phyloP scores from a whole-genome alignment of 371 early-diverging fungal genomes.

The Rhizopus arrhizus region DNA sequence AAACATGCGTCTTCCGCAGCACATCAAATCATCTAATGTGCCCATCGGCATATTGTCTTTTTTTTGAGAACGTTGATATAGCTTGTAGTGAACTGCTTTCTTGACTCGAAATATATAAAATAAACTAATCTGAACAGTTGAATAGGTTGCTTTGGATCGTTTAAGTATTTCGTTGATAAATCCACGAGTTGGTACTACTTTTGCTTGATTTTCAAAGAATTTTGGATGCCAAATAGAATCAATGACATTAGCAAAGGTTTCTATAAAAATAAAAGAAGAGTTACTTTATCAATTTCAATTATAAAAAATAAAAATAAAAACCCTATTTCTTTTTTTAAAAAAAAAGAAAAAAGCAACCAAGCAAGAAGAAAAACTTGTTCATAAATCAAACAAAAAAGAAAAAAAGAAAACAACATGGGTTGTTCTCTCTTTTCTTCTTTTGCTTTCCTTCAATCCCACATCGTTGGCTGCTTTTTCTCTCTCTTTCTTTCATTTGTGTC shows the following conservation, averaged over 20 bases:
- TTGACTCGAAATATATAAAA: slow-evolving; percentile 65
- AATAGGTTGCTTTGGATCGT: slow-evolving; percentile 74
- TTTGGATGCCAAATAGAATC: slow-evolving; percentile 52
- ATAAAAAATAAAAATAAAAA: too few species aligned
- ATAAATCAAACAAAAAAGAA: too few species aligned
- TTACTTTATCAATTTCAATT: background rate
- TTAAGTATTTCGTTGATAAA: slow-evolving; percentile 74
- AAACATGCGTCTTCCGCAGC: slow-evolving; percentile 76
- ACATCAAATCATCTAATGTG: slow-evolving; percentile 45
- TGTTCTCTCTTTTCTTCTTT: too few species aligned
- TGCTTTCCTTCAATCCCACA: too few species aligned
- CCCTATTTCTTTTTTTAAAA: too few species aligned
- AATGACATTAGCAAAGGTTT: slow-evolving; percentile 34
- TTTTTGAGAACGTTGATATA: slow-evolving; percentile 18
- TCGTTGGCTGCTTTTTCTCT: too few species aligned
- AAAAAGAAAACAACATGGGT: too few species aligned
- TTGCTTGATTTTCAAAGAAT: slow-evolving; percentile 34
- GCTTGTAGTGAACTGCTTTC: slow-evolving; percentile 37
- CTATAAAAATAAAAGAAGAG: slow-evolving; percentile 6
- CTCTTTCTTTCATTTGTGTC: too few species aligned
- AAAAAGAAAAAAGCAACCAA: too few species aligned
- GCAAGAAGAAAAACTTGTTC: too few species aligned
- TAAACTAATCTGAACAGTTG: slow-evolving; percentile 73
- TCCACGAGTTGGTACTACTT: slow-evolving; percentile 51
- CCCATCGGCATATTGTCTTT: slow-evolving; percentile 6